Percentiles rank a stretch among this genome's conserved stretches.
phyloP scores from a whole-genome alignment of 495 filamentous ascomycete genomes.

The Penicillium parvum region DNA sequence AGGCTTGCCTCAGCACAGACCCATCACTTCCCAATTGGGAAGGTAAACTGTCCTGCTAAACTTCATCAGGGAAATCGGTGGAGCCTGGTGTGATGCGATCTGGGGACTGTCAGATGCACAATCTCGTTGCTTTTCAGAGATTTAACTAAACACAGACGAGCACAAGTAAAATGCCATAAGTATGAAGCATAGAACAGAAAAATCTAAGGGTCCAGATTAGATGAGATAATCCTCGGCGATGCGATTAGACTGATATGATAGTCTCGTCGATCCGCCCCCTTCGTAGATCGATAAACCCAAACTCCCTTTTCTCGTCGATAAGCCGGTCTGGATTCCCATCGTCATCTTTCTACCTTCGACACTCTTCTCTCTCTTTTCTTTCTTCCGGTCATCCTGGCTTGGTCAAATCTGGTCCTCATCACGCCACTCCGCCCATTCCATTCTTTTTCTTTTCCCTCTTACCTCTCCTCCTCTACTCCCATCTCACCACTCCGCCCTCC shows the following conservation, averaged over 20 bases:
- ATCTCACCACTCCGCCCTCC: neutral
- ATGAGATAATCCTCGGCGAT: conserved; percentile 18
- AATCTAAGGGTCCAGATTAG: conserved; percentile 13
- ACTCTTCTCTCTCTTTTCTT: conserved; percentile 5
- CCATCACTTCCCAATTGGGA: conserved; percentile 21
- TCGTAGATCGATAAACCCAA: conserved; percentile 33
- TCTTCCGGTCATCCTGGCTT: neutral
- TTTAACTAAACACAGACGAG: neutral
- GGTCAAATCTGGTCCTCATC: conserved; percentile 1
- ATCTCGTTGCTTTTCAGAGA: conserved; percentile 4
- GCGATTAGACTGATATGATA: conserved; percentile 30
- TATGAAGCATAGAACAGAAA: neutral
- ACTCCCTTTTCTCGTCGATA: conserved; percentile 4
- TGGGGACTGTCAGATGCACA: conserved; percentile 21
- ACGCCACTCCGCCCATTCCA: conserved; percentile 8
- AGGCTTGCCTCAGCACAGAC: conserved; percentile 28
- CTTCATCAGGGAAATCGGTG: conserved; percentile 29
- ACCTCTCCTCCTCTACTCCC: neutral
- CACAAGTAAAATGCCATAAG: conserved; percentile 8
- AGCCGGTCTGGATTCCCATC: neutral
- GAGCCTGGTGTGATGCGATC: conserved; percentile 29
- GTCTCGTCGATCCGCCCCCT: conserved; percentile 26
- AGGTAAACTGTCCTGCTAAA: conserved; percentile 26
- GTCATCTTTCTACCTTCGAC: neutral
- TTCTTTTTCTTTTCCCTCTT: conserved; percentile 6